Percentiles rank a stretch among this genome's conserved stretches.
Evolutionary conservation across 495 filamentous ascomycete species (phyloP).

Genomic region (Podospora bellae-mahoneyi): DNA sequence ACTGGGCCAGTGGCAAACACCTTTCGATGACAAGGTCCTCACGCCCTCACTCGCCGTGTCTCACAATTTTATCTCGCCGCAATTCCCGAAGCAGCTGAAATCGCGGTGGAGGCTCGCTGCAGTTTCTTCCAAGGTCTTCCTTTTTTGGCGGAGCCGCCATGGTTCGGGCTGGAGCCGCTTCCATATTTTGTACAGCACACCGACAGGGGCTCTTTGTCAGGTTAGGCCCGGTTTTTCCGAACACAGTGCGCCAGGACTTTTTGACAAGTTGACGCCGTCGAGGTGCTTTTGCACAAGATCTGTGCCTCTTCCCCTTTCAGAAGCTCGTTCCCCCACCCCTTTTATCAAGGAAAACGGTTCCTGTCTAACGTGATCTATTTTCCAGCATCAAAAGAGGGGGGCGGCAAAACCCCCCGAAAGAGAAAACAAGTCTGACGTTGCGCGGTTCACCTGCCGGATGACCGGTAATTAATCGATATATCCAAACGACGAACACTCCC

Average conservation of each 20-base stretch:
- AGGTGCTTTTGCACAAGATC: background rate
- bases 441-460: background rate
- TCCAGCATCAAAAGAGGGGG: background rate
- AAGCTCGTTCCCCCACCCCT: background rate
- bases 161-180: background rate
- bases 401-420: background rate
- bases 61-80: background rate
- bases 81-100: background rate
- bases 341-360: background rate
- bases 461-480: background rate
- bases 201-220: background rate
- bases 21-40: background rate
- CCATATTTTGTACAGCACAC: background rate
- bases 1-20: background rate
- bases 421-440: background rate
- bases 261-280: background rate
- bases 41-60: background rate
- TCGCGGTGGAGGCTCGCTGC: background rate
- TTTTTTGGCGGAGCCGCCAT: background rate
- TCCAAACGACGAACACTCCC: background rate
- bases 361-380: constrained; percentile 25
- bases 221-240: constrained; percentile 18
- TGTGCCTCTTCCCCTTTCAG: constrained; percentile 4
- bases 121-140: background rate
- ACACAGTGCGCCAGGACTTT: constrained; percentile 21